Base-by-base conservation (phyloP, 169 alveolate genomes). In the Cyclospora cayetanensis region DNA sequence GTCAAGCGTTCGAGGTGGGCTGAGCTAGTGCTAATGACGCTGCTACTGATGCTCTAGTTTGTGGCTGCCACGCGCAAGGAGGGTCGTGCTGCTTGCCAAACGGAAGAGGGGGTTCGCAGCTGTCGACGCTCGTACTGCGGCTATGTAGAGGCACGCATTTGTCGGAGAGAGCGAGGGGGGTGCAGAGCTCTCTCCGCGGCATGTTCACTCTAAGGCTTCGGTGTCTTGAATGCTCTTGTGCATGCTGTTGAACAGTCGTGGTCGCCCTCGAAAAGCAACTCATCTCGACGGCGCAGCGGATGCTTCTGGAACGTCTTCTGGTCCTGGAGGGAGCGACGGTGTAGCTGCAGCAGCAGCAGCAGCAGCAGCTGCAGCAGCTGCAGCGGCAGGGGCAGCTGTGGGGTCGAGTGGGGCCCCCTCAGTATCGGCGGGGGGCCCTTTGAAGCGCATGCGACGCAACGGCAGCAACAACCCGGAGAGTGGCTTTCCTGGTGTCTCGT, bases 401-500 rank as follows among this genome's bases (percentile, higher is more conserved):
- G 31, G n/a, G 52, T 31, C 63, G 52, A 37, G 63, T 15, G 79
- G 42, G 29, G 35, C 79, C 20, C 42, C 79, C 20, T 25, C 79
- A 31, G 4, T 15, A 31, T 20, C 35, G 15, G 46, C 42, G 15
- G 79, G 46, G 41, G 79, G 46, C 15, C 46, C 79, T 1, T 25
- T 31, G 2, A 66, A 31, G 15, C 25, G 42, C 20, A 4, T 31
- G 15, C 35, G 46, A 3, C 52, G 90, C 39, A 43, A 77, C 5
- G 90, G 90, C 1, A 82, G 50, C 20, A 82, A 82, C 77, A 82
- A 82, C 74, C 90, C 90, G 4, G 90, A 82, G 74, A 82, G 90
- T 22, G 93, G 93, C 29, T 90, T 74, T 53, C 88, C 88, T 1
- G 93, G 93, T 22, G 93, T 91, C 1, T 63, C 88, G 1, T 91